A percentile compares a stretch with the other conserved stretches of the same genome.
phyloP scores from a whole-genome alignment of 2,329 filamentous ascomycete genomes.

The Penicillium sp. region DNA sequence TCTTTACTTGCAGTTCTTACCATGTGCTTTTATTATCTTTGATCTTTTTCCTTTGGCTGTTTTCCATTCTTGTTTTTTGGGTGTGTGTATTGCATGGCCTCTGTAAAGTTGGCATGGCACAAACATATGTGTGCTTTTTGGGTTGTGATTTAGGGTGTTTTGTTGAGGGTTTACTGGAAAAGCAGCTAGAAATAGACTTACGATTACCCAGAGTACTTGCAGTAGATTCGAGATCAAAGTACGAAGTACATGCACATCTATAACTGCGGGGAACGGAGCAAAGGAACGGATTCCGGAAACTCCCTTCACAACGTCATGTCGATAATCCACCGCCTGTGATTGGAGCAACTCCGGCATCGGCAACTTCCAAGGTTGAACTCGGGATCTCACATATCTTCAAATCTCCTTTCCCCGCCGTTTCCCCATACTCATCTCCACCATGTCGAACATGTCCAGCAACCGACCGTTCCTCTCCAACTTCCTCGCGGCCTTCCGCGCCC shows the following conservation, averaged over 20 bases:
- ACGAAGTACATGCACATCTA: no score
- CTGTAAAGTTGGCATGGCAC: conserved; percentile 27
- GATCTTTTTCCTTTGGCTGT: neutral
- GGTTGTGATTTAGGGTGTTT: conserved; percentile 27
- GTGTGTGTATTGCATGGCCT: conserved; percentile 26
- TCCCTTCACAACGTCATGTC: conserved; percentile 24
- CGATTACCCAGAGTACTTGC: neutral
- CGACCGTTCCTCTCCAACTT: conserved; percentile 68
- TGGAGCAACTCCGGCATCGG: conserved; percentile 12
- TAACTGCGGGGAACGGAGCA: neutral
- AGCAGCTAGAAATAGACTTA: conserved; percentile 30
- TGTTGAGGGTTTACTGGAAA: conserved; percentile 21
- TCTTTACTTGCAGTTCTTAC: conserved; percentile 11
- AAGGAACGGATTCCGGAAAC: conserved; percentile 12
- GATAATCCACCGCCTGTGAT: conserved; percentile 21
- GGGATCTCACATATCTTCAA: conserved; percentile 10
- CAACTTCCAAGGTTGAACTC: conserved; percentile 11
- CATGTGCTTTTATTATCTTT: conserved; percentile 4
- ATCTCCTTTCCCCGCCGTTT: neutral
- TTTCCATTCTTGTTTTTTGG: neutral
- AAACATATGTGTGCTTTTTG: conserved; percentile 26
- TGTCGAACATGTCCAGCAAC: conserved; percentile 61
- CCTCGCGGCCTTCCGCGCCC: conserved; percentile 67
- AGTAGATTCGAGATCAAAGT: neutral
- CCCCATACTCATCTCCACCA: neutral